Conservation (phyloP, 1,284 basidiomycete genomes). For the Cryptococcus sp. region DNA sequence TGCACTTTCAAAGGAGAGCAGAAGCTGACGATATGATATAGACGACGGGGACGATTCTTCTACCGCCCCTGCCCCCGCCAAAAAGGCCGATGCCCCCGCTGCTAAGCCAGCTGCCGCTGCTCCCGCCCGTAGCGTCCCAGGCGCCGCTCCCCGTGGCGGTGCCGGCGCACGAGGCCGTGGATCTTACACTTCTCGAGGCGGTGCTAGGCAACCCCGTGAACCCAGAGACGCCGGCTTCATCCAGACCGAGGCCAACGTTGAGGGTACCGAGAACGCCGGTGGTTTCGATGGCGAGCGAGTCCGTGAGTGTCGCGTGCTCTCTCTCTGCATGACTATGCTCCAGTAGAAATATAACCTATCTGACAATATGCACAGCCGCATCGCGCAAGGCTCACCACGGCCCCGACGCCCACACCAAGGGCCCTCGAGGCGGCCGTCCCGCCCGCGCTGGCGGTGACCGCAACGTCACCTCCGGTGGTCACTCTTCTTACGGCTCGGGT, state of each 20-base stretch:
- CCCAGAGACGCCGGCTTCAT: slow-evolving; percentile 30
- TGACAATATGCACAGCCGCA: slow-evolving; percentile 22
- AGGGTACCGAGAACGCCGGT: slow-evolving; percentile 39
- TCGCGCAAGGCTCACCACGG: slow-evolving; percentile 34
- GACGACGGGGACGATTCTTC: slow-evolving; percentile 47
- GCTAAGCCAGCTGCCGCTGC: slow-evolving; percentile 26
- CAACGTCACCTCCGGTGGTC: slow-evolving; percentile 41
- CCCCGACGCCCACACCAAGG: slow-evolving; percentile 49
- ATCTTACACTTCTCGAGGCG: slow-evolving; percentile 46
- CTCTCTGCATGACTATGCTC: not conserved
- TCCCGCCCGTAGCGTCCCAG: slow-evolving; percentile 38
- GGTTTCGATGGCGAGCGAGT: slow-evolving; percentile 54
- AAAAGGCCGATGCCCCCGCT: slow-evolving; percentile 22
- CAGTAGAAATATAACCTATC: not conserved
- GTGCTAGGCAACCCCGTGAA: slow-evolving; percentile 41
- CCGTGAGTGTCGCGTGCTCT: slow-evolving; percentile 34
- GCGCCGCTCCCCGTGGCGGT: slow-evolving; percentile 31
- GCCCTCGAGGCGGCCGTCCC: slow-evolving; percentile 43
- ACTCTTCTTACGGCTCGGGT: slow-evolving; percentile 35
- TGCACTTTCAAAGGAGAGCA: too few relatives aligned
- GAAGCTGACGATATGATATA: slow-evolving; percentile 12
- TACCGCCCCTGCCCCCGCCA: slow-evolving; percentile 41
- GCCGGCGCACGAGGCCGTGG: slow-evolving; percentile 32
- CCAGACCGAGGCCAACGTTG: slow-evolving; percentile 30
- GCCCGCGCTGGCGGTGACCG: slow-evolving; percentile 30